Base-by-base conservation (phyloP, 805 yeast species). In the Groenewaldozyma salmanticensis region DNA sequence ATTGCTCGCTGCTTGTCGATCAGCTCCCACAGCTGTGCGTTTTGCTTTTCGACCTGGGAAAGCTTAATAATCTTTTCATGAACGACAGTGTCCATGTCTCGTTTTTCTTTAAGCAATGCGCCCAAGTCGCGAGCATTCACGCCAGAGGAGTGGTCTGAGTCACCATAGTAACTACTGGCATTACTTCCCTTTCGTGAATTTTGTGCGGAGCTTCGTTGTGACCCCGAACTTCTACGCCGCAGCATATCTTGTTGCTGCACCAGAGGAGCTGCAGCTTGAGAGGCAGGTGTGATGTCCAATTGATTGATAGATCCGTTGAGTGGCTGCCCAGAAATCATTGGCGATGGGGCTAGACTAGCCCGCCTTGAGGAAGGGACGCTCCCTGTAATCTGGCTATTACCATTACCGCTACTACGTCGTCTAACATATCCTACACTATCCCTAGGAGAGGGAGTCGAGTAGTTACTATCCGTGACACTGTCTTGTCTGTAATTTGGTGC, bases 11-110 rank as follows among this genome's bases (percentile, higher is more conserved):
- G 55, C 29, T 47, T 41, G 29, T 45, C 45, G 33, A 51, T 52
- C 35, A 51, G 36, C 32, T 43, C 27, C 54, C 54, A 51, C 27
- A 52, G 46, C 39, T 52, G 52, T 4, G 50, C 33, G 35, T 51
- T 52, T 40, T 52, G 53, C 27, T 38, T 29, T 39, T 43, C 46
- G 20, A 47, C 32, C 37, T 48, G 49, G 5, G 49, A 34, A 18
- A 51, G 33, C 39, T 48, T 50, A 7, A 42, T 21, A 19, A 42
- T 37, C 35, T 49, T 43, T 16, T 51, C 52, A 21, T 48, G 39
- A 21, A 50, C 31, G 21, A 49, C 31, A 13, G 29, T 9, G 29
- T 24, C 29, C 29, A 24, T 24, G 13, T 13, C 29, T 13, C 29
- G 7, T 13, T 24, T 24, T 13, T 24, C 29, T 13, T 24, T 24